Conservation (phyloP, 805 yeast species). For the Suhomyces sp. region DNA sequence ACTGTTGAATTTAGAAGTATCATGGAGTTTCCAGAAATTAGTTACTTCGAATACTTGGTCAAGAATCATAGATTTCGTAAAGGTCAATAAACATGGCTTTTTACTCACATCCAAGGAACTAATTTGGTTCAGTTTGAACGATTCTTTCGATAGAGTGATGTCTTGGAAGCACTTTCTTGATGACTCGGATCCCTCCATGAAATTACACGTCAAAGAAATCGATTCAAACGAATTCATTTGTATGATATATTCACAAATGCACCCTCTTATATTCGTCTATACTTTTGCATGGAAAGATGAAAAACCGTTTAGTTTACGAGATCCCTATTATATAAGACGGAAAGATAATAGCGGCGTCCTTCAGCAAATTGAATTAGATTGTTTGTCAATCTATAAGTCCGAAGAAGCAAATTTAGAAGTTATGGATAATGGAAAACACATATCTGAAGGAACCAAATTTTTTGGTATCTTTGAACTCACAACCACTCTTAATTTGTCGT, state of each 20-base stretch:
- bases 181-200: slow-evolving; percentile 43
- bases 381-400: not conserved
- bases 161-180: slow-evolving; percentile 74
- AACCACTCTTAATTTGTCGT: slow-evolving; percentile 13
- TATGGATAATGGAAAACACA: not conserved
- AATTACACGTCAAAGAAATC: slow-evolving; percentile 28
- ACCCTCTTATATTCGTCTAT: slow-evolving; percentile 30
- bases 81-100: slow-evolving; percentile 36
- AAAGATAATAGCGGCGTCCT: slow-evolving; percentile 7
- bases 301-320: slow-evolving; percentile 36
- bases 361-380: slow-evolving; percentile 14
- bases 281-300: slow-evolving; percentile 33
- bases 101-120: slow-evolving; percentile 67
- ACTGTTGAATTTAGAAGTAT: slow-evolving; percentile 19
- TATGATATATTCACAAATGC: slow-evolving; percentile 26
- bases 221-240: slow-evolving; percentile 20
- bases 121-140: slow-evolving; percentile 44
- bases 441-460: not conserved
- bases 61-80: slow-evolving; percentile 42
- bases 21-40: slow-evolving; percentile 27
- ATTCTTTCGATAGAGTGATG: slow-evolving; percentile 44
- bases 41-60: slow-evolving; percentile 56
- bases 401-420: not conserved
- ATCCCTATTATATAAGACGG: slow-evolving; percentile 28
- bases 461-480: slow-evolving; percentile 18